Base-by-base conservation (phyloP, 305 asterid genomes). In the Fraxinus ornus region DNA sequence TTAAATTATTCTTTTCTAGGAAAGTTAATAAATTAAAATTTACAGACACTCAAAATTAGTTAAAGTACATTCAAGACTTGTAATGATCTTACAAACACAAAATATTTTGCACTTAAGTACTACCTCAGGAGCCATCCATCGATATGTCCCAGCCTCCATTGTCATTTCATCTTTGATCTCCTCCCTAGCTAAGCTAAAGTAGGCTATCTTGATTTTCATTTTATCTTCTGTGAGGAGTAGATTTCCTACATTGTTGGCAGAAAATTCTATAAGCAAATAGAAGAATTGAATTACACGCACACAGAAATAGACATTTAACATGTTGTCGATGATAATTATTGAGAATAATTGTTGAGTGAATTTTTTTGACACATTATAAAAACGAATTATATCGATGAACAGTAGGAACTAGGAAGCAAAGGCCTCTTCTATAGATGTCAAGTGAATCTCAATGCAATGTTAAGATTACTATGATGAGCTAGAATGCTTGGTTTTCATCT, bases 41-140 rank as follows among this genome's bases (percentile, higher is more conserved):
- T n/a, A n/a, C n/a, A n/a, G n/a, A n/a, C n/a, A n/a, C n/a, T n/a
- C n/a, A n/a, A n/a, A n/a, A n/a, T n/a, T n/a, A n/a, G n/a, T n/a
- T n/a, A 10, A 21, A 78, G 19, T 55, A 75, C 57, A 35, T 60
- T 76, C 33, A 72, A 86, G 86, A 44, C 80, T 70, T 32, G 36
- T 21, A 39, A n/a, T n/a, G 44, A 35, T 28, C 30, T 36, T 76
- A 4, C 44, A 79, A 44, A 74, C 35, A 32, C 10, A 36, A 33
- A 32, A 81, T 8, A 4, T 24, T 24, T 76, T 52, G 62, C 21
- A 9, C 64, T 32, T 0, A 32, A 68, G 9, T 73, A 78, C 47
- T 88, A 91, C 93, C 94, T 91, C 97, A 32, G 94, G 93, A 66
- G 97, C 94, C 94, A 92, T 91, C 93, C 93, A 92, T 37, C 97